Base-by-base conservation (phyloP, 805 yeast species). In the Yarrowia alimentaria region DNA sequence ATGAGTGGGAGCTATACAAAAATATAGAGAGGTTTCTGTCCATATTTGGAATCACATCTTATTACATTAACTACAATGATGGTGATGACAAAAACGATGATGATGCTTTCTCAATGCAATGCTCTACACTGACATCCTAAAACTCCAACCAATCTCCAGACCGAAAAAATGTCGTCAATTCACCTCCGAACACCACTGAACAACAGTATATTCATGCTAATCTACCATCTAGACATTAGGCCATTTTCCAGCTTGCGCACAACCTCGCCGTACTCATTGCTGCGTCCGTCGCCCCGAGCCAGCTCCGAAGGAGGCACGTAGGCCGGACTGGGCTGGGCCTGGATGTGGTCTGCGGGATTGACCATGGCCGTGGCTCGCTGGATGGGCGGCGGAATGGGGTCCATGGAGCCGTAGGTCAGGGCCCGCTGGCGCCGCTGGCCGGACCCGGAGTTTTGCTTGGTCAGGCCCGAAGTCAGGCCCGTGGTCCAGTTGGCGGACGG, bases 351-450 rank as follows among this genome's bases (percentile, higher is more conserved):
- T 17, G 60, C 60, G 1, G 71, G 69, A 43, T 69, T 64, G 26
- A 70, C 67, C 51, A 68, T 58, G 5, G 71, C 69, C 1, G 72
- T 66, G 1, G 72, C 72, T 29, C 70, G 65, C 54, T 70, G 73
- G 21, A 69, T 57, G 14, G 66, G 67, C 8, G 64, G 69, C 3
- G 74, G 74, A 18, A 69, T 68, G 17, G 68, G 58, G 28, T 66
- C 69, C 40, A 67, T 60, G 33, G 59, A 57, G 21, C 73, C 73
- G 19, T 69, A 65, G 1, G 73, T 69, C 10, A 67, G 64, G 10
- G 73, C 68, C 6, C 73, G 59, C 20, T 62, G 64, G 7, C 70
- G 59, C 10, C 67, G 55, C 1, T 50, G 32, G 16, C 35, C 16
- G 11, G 22, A 22, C 1, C 43, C 43, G 16, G 43, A 37, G 43